phyloP scores from a whole-genome alignment of 2,329 filamentous ascomycete species.

The Trichoderma guizhouense region DNA sequence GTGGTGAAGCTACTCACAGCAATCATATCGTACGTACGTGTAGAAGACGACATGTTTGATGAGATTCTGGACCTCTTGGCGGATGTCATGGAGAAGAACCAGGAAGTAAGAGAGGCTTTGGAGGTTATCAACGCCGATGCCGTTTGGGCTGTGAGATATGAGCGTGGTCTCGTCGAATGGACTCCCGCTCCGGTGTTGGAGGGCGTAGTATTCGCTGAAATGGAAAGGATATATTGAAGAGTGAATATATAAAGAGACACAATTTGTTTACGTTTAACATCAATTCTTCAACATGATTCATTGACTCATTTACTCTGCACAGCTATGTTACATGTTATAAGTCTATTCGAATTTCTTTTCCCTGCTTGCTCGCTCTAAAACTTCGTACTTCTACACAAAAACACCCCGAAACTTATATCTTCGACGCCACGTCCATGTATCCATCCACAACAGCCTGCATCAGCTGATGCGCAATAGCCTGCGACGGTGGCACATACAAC shows the following conservation, averaged over 20 bases:
- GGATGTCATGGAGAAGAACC: slow-evolving; percentile 43
- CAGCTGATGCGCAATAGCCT: slow-evolving; percentile 89
- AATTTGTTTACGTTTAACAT: not conserved
- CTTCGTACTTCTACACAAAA: not conserved
- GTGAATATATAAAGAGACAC: not conserved
- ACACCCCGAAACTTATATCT: slow-evolving; percentile 40
- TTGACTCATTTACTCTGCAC: not conserved
- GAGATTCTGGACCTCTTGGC: slow-evolving; percentile 63
- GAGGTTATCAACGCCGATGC: slow-evolving; percentile 68
- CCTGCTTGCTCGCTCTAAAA: not conserved
- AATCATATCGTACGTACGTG: slow-evolving; percentile 58
- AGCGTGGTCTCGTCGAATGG: slow-evolving; percentile 40
- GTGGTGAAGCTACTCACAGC: slow-evolving; percentile 56
- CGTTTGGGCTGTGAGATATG: slow-evolving; percentile 66
- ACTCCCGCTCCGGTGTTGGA: slow-evolving; percentile 41
- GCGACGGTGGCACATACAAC: slow-evolving; percentile 75
- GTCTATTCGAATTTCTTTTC: not conserved
- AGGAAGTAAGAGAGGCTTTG: slow-evolving; percentile 54
- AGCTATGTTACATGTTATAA: not conserved
- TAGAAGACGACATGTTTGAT: slow-evolving; percentile 70
- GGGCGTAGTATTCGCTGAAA: slow-evolving; percentile 38
- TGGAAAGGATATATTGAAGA: slow-evolving; percentile 23
- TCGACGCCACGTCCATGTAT: slow-evolving; percentile 57
- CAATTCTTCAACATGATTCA: not conserved
- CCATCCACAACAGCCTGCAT: slow-evolving; percentile 76